A percentile compares a stretch with the other conserved stretches of the same genome.
These are phyloP conservation scores for Globisporangium takayamanum DNA, from an alignment of 352 stramenopile genomes.

Conservation along the genomic window DNA sequence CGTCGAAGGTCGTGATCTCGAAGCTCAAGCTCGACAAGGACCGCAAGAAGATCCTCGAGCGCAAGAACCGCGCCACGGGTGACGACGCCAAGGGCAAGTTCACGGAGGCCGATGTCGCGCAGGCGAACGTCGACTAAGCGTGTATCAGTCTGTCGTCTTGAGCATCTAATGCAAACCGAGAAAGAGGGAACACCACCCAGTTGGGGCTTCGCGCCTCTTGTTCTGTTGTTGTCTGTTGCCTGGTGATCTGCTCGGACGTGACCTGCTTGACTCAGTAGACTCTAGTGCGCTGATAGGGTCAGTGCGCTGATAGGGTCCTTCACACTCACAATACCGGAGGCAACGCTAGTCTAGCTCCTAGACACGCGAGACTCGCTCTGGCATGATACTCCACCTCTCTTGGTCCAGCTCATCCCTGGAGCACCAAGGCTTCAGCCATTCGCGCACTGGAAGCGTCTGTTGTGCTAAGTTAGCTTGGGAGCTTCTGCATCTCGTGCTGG, in stretches of 20 bases:
- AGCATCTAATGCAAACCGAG: constrained; percentile 14
- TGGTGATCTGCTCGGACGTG: too few relatives aligned
- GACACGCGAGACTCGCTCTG: too few relatives aligned
- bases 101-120: constrained; percentile 82
- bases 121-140: constrained; percentile 88
- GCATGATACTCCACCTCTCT: too few relatives aligned
- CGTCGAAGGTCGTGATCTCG: constrained; percentile 98
- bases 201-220: constrained; percentile 2
- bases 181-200: constrained; percentile 28
- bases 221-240: neutral
- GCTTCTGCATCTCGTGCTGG: constrained; percentile 56
- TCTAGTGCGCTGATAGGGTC: too few relatives aligned
- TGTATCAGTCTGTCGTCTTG: constrained; percentile 1
- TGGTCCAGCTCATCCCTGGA: too few relatives aligned
- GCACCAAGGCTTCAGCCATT: neutral
- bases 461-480: constrained; percentile 12
- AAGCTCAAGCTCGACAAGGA: constrained; percentile 99
- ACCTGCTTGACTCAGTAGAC: too few relatives aligned
- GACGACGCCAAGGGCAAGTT: constrained; percentile 88
- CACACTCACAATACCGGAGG: too few relatives aligned
- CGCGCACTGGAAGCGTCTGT: neutral
- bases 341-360: too few relatives aligned
- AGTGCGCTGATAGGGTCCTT: too few relatives aligned
- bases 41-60: constrained; percentile 98
- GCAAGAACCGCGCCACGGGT: constrained; percentile 91